Percentiles rank a stretch among this genome's conserved stretches.
Evolutionary conservation across 1,139 yeast species (phyloP).

Genomic region (Yamadazyma buinensis): DNA sequence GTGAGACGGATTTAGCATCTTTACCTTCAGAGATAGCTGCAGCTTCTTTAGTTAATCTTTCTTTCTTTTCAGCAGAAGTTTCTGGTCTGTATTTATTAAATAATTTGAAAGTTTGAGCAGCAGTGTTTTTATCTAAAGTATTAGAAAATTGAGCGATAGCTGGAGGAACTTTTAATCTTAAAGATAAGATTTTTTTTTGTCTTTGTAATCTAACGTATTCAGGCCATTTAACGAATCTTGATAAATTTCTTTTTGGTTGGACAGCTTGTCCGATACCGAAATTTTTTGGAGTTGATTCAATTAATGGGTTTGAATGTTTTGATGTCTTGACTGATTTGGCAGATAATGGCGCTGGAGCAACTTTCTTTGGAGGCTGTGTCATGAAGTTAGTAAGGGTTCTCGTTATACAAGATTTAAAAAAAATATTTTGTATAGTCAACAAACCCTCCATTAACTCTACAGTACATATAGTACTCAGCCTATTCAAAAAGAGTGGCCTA

Average conservation of each 20-base stretch:
- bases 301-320: slow-evolving; percentile 30
- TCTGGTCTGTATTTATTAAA: slow-evolving; percentile 99
- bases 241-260: slow-evolving; percentile 49
- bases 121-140: slow-evolving; percentile 97
- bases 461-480: slow-evolving; percentile 19
- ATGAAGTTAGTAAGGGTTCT: slow-evolving; percentile 49
- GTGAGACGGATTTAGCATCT: slow-evolving; percentile 90
- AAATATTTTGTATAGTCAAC: slow-evolving; percentile 7
- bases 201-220: slow-evolving; percentile 86
- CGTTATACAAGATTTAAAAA: neutral
- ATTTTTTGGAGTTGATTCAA: slow-evolving; percentile 39
- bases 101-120: slow-evolving; percentile 92
- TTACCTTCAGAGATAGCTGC: slow-evolving; percentile 98
- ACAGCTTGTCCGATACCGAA: slow-evolving; percentile 41
- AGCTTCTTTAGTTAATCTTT: slow-evolving; percentile 97
- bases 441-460: slow-evolving; percentile 17
- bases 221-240: slow-evolving; percentile 96
- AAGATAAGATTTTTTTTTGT: slow-evolving; percentile 91
- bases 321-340: slow-evolving; percentile 28
- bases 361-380: slow-evolving; percentile 60
- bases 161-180: slow-evolving; percentile 99
- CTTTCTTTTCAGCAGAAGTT: slow-evolving; percentile 95
- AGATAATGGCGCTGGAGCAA: slow-evolving; percentile 50
- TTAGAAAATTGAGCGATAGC: slow-evolving; percentile 94
- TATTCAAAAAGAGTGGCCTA: slow-evolving; percentile 14